phyloP scores from a whole-genome alignment of 2,329 filamentous ascomycete species.

The Thielaviopsis punctulata region DNA sequence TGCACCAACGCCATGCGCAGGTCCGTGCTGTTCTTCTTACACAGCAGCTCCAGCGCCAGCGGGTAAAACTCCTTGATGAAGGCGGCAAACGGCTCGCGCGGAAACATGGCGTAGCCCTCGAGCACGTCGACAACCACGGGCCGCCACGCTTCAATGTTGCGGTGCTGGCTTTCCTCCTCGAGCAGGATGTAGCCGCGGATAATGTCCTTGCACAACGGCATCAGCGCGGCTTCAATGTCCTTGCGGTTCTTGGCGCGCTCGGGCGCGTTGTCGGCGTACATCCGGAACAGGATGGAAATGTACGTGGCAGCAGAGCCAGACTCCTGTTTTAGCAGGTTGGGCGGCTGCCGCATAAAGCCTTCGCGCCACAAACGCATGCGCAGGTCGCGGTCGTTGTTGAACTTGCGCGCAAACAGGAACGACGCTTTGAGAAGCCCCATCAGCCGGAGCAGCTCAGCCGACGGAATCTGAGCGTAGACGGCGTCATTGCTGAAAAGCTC shows the following conservation, averaged over 20 bases:
- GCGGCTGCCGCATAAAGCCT: slow-evolving; percentile 98
- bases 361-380: slow-evolving; percentile 89
- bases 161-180: slow-evolving; percentile 90
- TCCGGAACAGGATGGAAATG: slow-evolving; percentile 84
- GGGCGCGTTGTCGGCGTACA: slow-evolving; percentile 82
- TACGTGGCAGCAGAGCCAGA: slow-evolving; percentile 85
- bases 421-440: slow-evolving; percentile 93
- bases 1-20: slow-evolving; percentile 61
- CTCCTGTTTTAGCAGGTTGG: slow-evolving; percentile 94
- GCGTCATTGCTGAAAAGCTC: slow-evolving; percentile 96
- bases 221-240: slow-evolving; percentile 79
- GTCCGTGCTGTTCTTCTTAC: slow-evolving; percentile 65
- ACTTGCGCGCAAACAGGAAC: slow-evolving; percentile 89
- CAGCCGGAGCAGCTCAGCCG: slow-evolving; percentile 68
- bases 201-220: slow-evolving; percentile 91
- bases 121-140: slow-evolving; percentile 94
- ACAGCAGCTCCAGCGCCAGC: slow-evolving; percentile 63
- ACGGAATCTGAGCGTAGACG: slow-evolving; percentile 87
- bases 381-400: slow-evolving; percentile 94
- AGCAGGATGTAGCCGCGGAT: slow-evolving; percentile 69
- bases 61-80: slow-evolving; percentile 77
- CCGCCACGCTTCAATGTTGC: slow-evolving; percentile 93
- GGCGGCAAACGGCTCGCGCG: slow-evolving; percentile 58
- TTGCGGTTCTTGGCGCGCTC: slow-evolving; percentile 63
- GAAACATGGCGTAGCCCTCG: slow-evolving; percentile 79